phyloP scores from a whole-genome alignment of 2,329 filamentous ascomycete species.

The Leptographium radiaticola region DNA sequence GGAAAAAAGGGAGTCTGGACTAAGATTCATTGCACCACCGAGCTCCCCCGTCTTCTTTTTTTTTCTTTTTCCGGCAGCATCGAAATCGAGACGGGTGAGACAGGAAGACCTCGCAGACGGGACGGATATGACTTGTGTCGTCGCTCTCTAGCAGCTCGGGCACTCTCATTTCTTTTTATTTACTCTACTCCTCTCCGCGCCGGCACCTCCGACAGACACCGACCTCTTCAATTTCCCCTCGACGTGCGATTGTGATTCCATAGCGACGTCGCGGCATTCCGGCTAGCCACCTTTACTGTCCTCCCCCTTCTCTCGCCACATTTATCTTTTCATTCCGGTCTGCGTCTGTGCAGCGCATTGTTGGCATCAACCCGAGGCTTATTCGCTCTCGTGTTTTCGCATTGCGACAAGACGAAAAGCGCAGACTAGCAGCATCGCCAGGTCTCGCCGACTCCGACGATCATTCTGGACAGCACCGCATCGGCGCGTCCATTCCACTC shows the following conservation, averaged over 20 bases:
- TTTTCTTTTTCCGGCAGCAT: neutral
- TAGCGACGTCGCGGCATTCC: neutral
- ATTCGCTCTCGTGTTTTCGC: neutral
- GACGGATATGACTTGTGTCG: neutral
- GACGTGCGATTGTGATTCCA: neutral
- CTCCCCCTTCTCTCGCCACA: neutral
- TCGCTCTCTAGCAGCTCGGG: neutral
- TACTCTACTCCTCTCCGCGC: neutral
- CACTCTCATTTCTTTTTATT: neutral
- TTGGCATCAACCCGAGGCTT: neutral
- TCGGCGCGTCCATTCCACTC: too few relatives aligned
- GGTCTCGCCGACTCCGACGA: neutral
- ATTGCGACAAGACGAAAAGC: neutral
- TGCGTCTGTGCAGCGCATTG: neutral
- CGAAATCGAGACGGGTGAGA: neutral
- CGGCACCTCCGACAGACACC: neutral
- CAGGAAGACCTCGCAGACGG: neutral
- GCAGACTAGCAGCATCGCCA: neutral
- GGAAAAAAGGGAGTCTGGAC: neutral
- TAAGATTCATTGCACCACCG: neutral
- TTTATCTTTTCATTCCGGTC: neutral
- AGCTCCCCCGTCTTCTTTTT: neutral
- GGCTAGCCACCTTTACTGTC: neutral
- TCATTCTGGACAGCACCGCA: neutral
- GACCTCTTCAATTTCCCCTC: neutral